Evolutionary conservation across 306 rosid genomes (phyloP), one percentile per base, ranked within the genome.

Genomic region (Trifolium subterraneum): DNA sequence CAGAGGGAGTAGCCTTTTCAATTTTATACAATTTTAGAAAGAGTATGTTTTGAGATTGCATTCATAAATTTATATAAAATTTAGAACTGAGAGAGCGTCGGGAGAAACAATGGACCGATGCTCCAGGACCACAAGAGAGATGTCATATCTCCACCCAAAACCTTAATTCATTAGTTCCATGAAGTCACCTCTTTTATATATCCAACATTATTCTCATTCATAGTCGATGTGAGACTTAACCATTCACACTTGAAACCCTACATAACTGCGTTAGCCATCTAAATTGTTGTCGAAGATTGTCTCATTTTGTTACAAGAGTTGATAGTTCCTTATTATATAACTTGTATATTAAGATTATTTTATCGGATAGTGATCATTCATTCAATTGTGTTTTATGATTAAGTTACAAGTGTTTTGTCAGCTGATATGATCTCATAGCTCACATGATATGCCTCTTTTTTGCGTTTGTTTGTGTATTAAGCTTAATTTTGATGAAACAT

Each of bases 381-480:
- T 33, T 20, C 23, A 33, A 62, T n/a, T 62, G 44, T 62, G 36
- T n/a, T 62, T 16, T 23, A n/a, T 10, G 67, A 33, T n/a, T 62
- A 31, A 29, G 10, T 29, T 18, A 14, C 39, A 33, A 62, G 45
- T 62, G 15, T 62, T 23, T 18, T 31, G n/a, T 61, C 14, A 7
- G 13, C 45, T 31, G 45, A n/a, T 61, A 15, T 31, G 2, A 31
- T 33, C 25, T n/a, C 9, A 16, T 62, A 61, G 23, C 13, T 33
- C 14, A 33, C 7, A 62, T 62, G 20, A 31, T 33, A 62, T 12
- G 15, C 68, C 14, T 13, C 10, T n/a, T 68, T n/a, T 45, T 4
- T 68, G 63, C 33, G 16, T 70, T n/a, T 68, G 10, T 45, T 4
- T 68, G 48, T 18, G 16, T 70, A 8, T 22, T 41, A 10, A 60